A percentile compares a stretch with the other conserved stretches of the same genome.
Conservation (phyloP, 2,329 filamentous ascomycete genomes). For the Monosporascus sp. region DNA sequence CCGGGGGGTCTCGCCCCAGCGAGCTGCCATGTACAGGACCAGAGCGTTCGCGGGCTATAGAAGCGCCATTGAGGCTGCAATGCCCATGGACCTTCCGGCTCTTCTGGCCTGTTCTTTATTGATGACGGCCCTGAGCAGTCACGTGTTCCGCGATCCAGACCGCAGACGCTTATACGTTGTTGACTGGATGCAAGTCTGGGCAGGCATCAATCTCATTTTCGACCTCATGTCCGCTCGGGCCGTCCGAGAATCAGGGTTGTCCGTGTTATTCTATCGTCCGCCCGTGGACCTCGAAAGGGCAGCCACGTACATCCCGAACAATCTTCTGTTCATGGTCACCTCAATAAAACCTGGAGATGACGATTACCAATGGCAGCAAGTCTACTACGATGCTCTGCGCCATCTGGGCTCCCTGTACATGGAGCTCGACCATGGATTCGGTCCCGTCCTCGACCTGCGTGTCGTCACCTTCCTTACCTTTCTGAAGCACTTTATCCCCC, state of each 20-base stretch:
- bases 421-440: conserved; percentile 40
- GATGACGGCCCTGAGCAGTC: conserved; percentile 44
- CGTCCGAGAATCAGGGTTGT: conserved; percentile 37
- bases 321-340: conserved; percentile 44
- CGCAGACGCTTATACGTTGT: conserved; percentile 42
- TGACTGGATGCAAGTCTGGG: conserved; percentile 53
- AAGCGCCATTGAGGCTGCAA: conserved; percentile 41
- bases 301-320: conserved; percentile 36
- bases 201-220: conserved; percentile 46
- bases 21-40: conserved; percentile 40
- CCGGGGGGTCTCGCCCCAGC: conserved; percentile 32
- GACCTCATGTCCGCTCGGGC: conserved; percentile 28
- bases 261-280: conserved; percentile 43
- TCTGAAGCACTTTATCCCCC: conserved; percentile 36
- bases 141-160: conserved; percentile 44
- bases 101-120: conserved; percentile 47
- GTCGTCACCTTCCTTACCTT: conserved; percentile 50
- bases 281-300: conserved; percentile 39
- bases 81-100: conserved; percentile 42
- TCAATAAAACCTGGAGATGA: conserved; percentile 36
- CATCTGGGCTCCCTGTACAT: conserved; percentile 47
- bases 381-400: conserved; percentile 41
- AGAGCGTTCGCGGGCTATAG: conserved; percentile 46
- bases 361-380: conserved; percentile 32
- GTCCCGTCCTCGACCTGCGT: conserved; percentile 40